These are phyloP conservation scores for Sugiyamaella chiloensis DNA, from an alignment of 805 yeast genomes.

Conservation along the genomic window DNA sequence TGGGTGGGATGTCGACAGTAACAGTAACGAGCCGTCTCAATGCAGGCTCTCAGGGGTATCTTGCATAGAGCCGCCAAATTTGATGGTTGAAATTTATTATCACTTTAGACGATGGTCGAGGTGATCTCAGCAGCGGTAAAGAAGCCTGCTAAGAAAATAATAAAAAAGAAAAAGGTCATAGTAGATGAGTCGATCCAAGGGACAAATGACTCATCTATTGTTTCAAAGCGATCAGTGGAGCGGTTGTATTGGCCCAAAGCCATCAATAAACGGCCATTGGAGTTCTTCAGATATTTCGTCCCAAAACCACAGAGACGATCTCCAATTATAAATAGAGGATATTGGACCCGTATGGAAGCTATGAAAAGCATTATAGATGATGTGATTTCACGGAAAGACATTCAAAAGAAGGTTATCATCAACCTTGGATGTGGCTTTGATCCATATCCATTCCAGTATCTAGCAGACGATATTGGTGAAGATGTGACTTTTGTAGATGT, in stretches of 20 bases:
- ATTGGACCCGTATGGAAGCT: constrained; percentile 76
- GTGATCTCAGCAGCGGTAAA: too few relatives aligned
- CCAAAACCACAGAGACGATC: constrained; percentile 63
- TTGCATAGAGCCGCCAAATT: too few relatives aligned
- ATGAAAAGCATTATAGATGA: constrained; percentile 51
- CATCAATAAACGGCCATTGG: constrained; percentile 21
- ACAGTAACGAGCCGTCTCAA: neutral
- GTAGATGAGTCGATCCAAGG: constrained; percentile 73
- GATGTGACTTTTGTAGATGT: constrained; percentile 57
- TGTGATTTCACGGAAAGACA: constrained; percentile 38
- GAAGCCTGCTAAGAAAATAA: constrained; percentile 5
- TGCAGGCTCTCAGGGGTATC: too few relatives aligned
- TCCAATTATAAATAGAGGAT: constrained; percentile 79
- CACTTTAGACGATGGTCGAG: neutral
- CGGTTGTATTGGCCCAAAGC: constrained; percentile 39
- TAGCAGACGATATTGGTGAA: constrained; percentile 35
- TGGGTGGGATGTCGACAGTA: too few relatives aligned
- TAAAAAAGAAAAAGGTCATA: constrained; percentile 14
- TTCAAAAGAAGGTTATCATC: constrained; percentile 42
- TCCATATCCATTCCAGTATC: constrained; percentile 54
- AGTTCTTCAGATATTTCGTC: constrained; percentile 66
- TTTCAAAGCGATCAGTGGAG: constrained; percentile 79
- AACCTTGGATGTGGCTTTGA: constrained; percentile 81
- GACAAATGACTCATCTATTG: constrained; percentile 79
- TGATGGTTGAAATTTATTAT: too few relatives aligned